Evolutionary conservation across 2,329 filamentous ascomycete species (phyloP).

Genomic region (Cryphonectria radicalis): DNA sequence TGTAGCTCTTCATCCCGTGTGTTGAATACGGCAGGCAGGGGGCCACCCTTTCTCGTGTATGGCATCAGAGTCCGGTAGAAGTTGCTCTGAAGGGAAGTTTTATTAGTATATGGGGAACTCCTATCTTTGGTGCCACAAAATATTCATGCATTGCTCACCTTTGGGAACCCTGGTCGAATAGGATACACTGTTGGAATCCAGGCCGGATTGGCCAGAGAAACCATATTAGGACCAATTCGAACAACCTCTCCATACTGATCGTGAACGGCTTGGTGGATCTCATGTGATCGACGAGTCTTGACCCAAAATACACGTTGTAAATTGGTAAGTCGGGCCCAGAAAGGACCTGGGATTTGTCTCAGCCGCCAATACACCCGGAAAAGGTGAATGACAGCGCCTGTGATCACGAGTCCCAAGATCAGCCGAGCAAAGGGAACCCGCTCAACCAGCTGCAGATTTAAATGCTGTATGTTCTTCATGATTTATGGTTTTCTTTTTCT

Average conservation of each 20-base stretch:
- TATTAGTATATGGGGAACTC: not conserved
- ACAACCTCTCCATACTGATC: constrained; percentile 51
- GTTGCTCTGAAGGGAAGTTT: constrained; percentile 27
- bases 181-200: constrained; percentile 32
- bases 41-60: constrained; percentile 31
- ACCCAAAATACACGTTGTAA: constrained; percentile 32
- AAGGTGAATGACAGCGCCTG: not conserved
- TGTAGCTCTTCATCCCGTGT: constrained; percentile 39
- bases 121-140: no score
- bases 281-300: constrained; percentile 29
- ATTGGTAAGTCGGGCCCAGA: constrained; percentile 31
- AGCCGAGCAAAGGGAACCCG: not conserved
- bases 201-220: constrained; percentile 49
- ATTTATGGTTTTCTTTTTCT: no score
- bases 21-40: constrained; percentile 37
- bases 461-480: no score
- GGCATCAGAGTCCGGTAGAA: constrained; percentile 37
- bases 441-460: no score
- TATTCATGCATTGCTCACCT: constrained; percentile 21
- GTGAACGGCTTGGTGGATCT: constrained; percentile 40
- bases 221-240: constrained; percentile 53
- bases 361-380: constrained; percentile 29
- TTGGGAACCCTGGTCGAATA: constrained; percentile 33
- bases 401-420: not conserved
- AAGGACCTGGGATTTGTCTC: constrained; percentile 33